Percentiles rank a stretch among this genome's conserved stretches.
These are phyloP conservation scores for Malus sylvestris DNA, from an alignment of 306 rosid genomes.

Conservation along the genomic window DNA sequence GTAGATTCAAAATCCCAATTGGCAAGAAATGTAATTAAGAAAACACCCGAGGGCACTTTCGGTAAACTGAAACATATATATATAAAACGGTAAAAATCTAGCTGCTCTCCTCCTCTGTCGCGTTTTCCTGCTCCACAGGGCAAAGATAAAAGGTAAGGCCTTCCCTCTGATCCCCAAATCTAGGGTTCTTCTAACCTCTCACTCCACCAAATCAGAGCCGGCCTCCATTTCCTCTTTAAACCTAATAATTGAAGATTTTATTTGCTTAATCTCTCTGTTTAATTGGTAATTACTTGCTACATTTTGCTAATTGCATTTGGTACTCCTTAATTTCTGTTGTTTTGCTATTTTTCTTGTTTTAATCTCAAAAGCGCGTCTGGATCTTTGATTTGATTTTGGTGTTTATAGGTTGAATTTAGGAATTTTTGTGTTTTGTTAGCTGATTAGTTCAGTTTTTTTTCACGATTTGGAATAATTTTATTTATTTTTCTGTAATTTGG, in stretches of 20 bases:
- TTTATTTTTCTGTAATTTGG: neutral
- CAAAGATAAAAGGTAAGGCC: constrained; percentile 38
- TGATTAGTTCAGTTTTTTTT: neutral
- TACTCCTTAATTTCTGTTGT: neutral
- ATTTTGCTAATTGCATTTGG: neutral
- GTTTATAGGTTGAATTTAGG: neutral
- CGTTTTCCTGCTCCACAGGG: constrained; percentile 41
- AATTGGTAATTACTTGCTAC: neutral
- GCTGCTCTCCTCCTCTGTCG: constrained; percentile 11
- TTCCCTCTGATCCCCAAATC: constrained; percentile 64
- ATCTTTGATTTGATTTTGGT: constrained; percentile 22
- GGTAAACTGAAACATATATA: neutral
- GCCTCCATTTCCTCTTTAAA: constrained; percentile 9
- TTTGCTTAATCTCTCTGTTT: neutral
- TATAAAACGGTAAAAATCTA: neutral
- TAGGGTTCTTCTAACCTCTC: constrained; percentile 39
- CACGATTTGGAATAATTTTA: constrained; percentile 12
- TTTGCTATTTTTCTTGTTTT: neutral
- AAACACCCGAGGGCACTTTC: constrained; percentile 14
- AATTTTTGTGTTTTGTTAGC: neutral
- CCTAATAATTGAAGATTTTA: neutral
- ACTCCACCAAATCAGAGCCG: neutral
- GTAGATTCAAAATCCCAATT: neutral
- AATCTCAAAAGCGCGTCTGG: constrained; percentile 10
- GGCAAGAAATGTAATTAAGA: constrained; percentile 25